Evolutionary conservation across 257 asterid genomes (phyloP), one percentile per base, ranked within the genome.

Genomic region (Scutellaria galericulata): DNA sequence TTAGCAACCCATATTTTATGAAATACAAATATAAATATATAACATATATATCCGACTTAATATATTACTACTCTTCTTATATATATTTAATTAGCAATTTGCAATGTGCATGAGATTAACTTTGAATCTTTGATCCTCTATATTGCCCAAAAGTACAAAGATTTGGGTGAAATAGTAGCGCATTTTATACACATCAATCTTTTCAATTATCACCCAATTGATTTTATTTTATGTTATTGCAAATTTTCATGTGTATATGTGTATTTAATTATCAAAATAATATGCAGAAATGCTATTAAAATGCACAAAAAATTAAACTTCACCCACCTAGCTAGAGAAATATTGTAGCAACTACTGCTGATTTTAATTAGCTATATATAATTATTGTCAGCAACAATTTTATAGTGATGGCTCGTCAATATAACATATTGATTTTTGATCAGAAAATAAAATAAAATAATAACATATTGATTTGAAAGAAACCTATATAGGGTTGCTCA

Each of bases 91-190:
- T n/a, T n/a, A 24, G 27, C 27, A 24, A 24, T 1, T 24, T 24
- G 27, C 27, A 24, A 24, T 24, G 27, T 24, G 27, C 27, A 57
- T 27, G 45, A 24, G 54, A 24, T 31, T 14, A 15, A 37, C 35
- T 35, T 64, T 20, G 48, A 60, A 15, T 15, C 35, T 15, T 64
- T 20, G 48, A 60, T 47, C 5, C 52, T 35, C 44, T 20, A 42
- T 10, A 12, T 55, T 40, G 13, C 44, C 70, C 35, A 52, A 51
- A 60, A 18, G 22, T 39, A 12, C 44, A 53, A 18, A 53, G 14
- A 27, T 64, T 31, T 54, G 54, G 66, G 72, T 64, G 59, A 57
- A 52, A 41, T 73, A 66, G 35, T 6, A 44, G 20, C 59, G 54
- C 39, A 64, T 22, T 73, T 27, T 27, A 42, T 13, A 53, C n/a